Evolutionary conservation across 75 land plant genomes (phyloP), one percentile per base, ranked within the genome.

Genomic region (Cupressus sempervirens): DNA sequence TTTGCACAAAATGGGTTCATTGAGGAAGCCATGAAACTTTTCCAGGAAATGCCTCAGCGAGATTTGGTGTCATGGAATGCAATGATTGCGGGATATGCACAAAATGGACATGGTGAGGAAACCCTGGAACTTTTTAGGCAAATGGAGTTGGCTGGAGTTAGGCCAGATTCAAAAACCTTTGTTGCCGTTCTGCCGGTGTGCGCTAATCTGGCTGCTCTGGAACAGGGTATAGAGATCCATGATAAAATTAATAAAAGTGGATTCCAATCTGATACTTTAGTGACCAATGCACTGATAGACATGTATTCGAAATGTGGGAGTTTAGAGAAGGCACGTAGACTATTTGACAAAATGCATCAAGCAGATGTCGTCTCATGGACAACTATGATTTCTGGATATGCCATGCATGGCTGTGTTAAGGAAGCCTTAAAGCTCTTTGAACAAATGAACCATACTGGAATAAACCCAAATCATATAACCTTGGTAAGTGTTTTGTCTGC

Each of bases 21-120:
- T 11, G 88, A 87, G 74, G 92, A 90, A 29, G 95, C 93, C 5
- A 8, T 81, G 34, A 30, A 65, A 56, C 70, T 93, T 35, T 93
- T 93, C 68, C 20, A 50, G 45, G 84, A 88, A 53, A 86, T 93
- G 89, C 88, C 85, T 16, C 83, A 84, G 30, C 89, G 88, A 29
- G 92, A 90, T 85, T 88, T 83, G 50, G 88, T 93, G 3, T 90
- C 92, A 11, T 93, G 95, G 95, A 93, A 89, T 86, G 87, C 89
- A 67, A 86, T 93, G 85, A 92, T 93, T 86, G 88, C 95, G 18
- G 95, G 93, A 35, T 84, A 87, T 87, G 88, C 87, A 1, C 86
- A 88, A 77, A 86, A 84, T 88, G 95, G 93, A 14, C 82, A 76
- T 87, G 90, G 82, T 29, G 82, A 9, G 53, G 88, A 92, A 75